These are phyloP conservation scores for Salix caprea DNA, from an alignment of 345 rosid species.

Conservation along the genomic window DNA sequence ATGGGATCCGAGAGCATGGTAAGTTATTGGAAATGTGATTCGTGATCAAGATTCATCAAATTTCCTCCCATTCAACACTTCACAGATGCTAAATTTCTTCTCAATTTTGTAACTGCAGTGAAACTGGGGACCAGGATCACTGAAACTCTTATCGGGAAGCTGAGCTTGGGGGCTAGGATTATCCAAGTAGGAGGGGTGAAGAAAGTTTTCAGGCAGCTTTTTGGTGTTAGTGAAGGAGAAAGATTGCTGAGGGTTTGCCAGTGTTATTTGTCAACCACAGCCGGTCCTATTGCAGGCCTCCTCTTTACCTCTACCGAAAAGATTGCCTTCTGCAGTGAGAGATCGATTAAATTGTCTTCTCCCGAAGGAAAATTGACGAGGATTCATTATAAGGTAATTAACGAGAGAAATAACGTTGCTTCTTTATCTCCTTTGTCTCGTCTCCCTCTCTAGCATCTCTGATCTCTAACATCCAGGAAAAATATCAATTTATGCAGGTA, in stretches of 20 bases:
- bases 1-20: slow-evolving; percentile 52
- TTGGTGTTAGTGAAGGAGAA: slow-evolving; percentile 35
- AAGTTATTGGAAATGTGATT: not conserved
- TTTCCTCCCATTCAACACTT: not conserved
- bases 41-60: no score
- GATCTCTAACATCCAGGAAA: not conserved
- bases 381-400: slow-evolving; percentile 36
- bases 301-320: slow-evolving; percentile 41
- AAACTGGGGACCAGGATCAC: slow-evolving; percentile 36
- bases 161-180: slow-evolving; percentile 42
- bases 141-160: slow-evolving; percentile 45
- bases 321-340: slow-evolving; percentile 47
- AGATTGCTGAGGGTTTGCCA: slow-evolving; percentile 42
- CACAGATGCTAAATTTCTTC: not conserved
- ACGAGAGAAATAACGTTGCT: not conserved
- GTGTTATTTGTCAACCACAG: slow-evolving; percentile 45
- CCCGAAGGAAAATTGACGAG: slow-evolving; percentile 32
- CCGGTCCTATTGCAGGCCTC: slow-evolving; percentile 52
- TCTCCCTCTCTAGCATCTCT: not conserved
- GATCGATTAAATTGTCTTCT: slow-evolving; percentile 37
- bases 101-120: slow-evolving; percentile 24
- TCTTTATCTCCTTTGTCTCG: no score
- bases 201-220: slow-evolving; percentile 40
- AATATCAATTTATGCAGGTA: slow-evolving; percentile 26
- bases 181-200: slow-evolving; percentile 41